These are phyloP conservation scores for Cryphonectria parasitica DNA, from an alignment of 2,329 filamentous ascomycete genomes.

Conservation along the genomic window DNA sequence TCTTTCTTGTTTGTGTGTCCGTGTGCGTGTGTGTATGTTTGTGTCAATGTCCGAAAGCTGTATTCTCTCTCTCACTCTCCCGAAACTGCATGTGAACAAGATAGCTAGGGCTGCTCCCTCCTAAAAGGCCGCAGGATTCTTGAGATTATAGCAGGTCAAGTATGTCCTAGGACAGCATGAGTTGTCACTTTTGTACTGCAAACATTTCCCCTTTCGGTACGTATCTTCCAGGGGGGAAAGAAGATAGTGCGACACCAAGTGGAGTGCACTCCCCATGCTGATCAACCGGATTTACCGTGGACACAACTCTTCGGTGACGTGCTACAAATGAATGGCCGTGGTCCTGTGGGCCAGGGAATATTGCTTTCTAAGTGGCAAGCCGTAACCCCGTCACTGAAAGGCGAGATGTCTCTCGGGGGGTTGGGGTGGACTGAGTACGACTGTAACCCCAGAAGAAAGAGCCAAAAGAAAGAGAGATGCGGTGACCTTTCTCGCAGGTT, in stretches of 20 bases:
- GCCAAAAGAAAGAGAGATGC: background rate
- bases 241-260: constrained; percentile 2
- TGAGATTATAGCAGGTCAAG: background rate
- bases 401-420: background rate
- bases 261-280: constrained; percentile 1
- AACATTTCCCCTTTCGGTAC: background rate
- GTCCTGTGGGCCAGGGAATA: background rate
- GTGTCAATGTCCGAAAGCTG: background rate
- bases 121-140: background rate
- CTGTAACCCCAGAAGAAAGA: background rate
- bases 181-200: background rate
- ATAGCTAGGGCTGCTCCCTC: background rate
- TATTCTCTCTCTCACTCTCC: too few relatives aligned
- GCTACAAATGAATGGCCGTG: background rate
- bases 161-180: background rate
- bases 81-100: background rate
- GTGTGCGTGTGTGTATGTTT: too few relatives aligned
- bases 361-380: background rate
- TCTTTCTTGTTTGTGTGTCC: too few relatives aligned
- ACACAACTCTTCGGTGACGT: background rate
- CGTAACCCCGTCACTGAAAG: background rate
- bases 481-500: background rate
- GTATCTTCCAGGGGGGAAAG: background rate
- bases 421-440: background rate
- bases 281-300: background rate